Conservation (phyloP, 1,284 basidiomycete genomes). For the Chondrostereum purpureum region DNA sequence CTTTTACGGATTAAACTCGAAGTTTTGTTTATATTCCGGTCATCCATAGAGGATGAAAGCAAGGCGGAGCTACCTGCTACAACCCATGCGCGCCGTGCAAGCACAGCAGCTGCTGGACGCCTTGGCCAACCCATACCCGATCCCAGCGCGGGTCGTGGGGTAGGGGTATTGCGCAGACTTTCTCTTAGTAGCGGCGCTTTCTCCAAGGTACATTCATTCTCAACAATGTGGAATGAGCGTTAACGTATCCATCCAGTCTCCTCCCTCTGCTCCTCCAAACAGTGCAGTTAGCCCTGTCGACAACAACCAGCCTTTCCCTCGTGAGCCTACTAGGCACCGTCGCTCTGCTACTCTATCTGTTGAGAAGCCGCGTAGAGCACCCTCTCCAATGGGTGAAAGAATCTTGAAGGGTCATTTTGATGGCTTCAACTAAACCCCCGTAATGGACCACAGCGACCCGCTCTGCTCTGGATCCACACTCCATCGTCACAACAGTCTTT, state of each 20-base stretch:
- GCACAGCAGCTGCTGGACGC: slow-evolving; percentile 39
- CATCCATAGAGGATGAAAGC: slow-evolving; percentile 37
- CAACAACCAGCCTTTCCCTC: slow-evolving; percentile 19
- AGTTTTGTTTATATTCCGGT: slow-evolving; percentile 2
- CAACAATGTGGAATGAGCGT: slow-evolving; percentile 14
- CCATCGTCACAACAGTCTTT: slow-evolving; percentile 10
- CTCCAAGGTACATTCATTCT: slow-evolving; percentile 38
- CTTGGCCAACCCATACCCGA: slow-evolving; percentile 43
- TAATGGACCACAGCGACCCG: no score
- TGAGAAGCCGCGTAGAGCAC: slow-evolving; percentile 53
- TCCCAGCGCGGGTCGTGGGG: slow-evolving; percentile 52
- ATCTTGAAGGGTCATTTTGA: slow-evolving; percentile 81
- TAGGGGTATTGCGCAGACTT: slow-evolving; percentile 62
- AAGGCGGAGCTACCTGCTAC: slow-evolving; percentile 36
- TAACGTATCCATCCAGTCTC: slow-evolving; percentile 19
- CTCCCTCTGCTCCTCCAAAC: slow-evolving; percentile 43
- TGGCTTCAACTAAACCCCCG: slow-evolving; percentile 60
- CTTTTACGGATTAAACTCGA: no score
- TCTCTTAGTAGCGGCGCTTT: slow-evolving; percentile 55
- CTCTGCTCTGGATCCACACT: slow-evolving; percentile 5
- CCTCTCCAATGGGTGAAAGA: slow-evolving; percentile 80
- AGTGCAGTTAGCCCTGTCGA: slow-evolving; percentile 28
- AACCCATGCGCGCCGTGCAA: slow-evolving; percentile 43
- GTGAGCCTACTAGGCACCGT: slow-evolving; percentile 36
- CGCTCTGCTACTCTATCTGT: slow-evolving; percentile 54